A percentile compares a stretch with the other conserved stretches of the same genome.
These are phyloP conservation scores for Teunomyces aglyptinius DNA, from an alignment of 805 yeast species.

Conservation along the genomic window DNA sequence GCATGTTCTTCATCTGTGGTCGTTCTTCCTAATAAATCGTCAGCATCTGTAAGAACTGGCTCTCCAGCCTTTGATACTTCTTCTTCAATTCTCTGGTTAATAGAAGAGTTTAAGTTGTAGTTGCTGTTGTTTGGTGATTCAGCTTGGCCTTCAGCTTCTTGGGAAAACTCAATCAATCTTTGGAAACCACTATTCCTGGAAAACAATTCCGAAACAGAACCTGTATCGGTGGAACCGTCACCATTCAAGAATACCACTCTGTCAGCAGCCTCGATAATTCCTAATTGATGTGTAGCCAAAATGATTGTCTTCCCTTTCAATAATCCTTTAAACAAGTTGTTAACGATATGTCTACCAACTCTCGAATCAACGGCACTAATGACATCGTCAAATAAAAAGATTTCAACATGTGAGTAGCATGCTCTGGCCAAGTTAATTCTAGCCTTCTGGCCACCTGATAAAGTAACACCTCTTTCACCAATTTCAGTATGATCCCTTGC, in stretches of 20 bases:
- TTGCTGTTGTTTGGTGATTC: slow-evolving; percentile 19
- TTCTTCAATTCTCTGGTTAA: neutral
- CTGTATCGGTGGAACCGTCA: slow-evolving; percentile 41
- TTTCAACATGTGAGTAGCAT: slow-evolving; percentile 31
- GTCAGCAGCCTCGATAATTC: slow-evolving; percentile 38
- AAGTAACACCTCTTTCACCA: slow-evolving; percentile 45
- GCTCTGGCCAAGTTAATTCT: slow-evolving; percentile 46
- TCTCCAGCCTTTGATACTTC: slow-evolving; percentile 4
- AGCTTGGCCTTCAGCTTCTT: slow-evolving; percentile 22
- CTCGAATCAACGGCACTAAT: slow-evolving; percentile 44
- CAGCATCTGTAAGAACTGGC: slow-evolving; percentile 3
- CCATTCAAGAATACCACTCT: slow-evolving; percentile 38
- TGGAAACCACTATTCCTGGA: slow-evolving; percentile 45
- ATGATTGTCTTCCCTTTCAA: slow-evolving; percentile 33
- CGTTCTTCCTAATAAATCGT: slow-evolving; percentile 25
- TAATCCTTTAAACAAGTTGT: slow-evolving; percentile 32
- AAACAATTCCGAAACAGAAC: slow-evolving; percentile 30
- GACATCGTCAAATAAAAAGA: slow-evolving; percentile 43
- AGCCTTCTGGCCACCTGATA: slow-evolving; percentile 48
- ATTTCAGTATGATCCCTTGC: slow-evolving; percentile 42
- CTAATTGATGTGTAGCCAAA: slow-evolving; percentile 45
- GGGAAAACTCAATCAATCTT: slow-evolving; percentile 48
- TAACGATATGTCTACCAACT: slow-evolving; percentile 42
- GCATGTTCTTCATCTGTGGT: slow-evolving; percentile 37
- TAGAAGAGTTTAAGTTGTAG: slow-evolving; percentile 6